Evolutionary conservation across 2,329 filamentous ascomycete species (phyloP).

Genomic region (Cladosporium sp.): DNA sequence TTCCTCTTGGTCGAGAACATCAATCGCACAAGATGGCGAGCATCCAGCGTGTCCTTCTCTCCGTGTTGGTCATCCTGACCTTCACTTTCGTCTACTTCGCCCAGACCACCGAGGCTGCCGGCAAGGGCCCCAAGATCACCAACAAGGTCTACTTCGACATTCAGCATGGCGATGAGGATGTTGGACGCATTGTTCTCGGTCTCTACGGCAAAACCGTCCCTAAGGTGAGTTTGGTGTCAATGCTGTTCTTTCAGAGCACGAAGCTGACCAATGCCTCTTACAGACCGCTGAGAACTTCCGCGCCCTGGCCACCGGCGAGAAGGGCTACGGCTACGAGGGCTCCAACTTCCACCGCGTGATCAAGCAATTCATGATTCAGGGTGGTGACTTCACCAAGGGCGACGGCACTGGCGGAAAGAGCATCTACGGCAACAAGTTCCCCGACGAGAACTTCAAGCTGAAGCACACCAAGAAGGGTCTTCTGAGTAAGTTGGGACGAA

Average conservation of each 20-base stretch:
- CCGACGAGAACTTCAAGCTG: constrained; percentile 92
- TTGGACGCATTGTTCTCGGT: constrained; percentile 73
- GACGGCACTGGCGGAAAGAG: constrained; percentile 82
- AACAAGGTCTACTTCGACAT: constrained; percentile 74
- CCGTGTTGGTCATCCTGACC: constrained; percentile 69
- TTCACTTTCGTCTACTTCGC: constrained; percentile 69
- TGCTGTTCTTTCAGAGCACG: constrained; percentile 1
- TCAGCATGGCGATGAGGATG: constrained; percentile 62
- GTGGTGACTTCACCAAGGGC: constrained; percentile 77
- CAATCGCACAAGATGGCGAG: constrained; percentile 59
- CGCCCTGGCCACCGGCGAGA: constrained; percentile 75
- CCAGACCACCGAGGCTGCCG: constrained; percentile 62
- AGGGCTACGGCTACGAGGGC: constrained; percentile 76
- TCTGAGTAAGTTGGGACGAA: constrained; percentile 48
- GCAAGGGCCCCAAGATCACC: constrained; percentile 60
- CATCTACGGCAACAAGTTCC: constrained; percentile 79
- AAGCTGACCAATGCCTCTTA: constrained; percentile 12
- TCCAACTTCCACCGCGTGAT: constrained; percentile 86
- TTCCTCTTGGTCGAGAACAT: not conserved
- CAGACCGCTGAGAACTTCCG: constrained; percentile 68
- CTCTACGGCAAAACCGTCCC: constrained; percentile 85
- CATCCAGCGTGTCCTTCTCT: constrained; percentile 63
- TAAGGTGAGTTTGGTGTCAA: constrained; percentile 44
- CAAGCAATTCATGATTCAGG: constrained; percentile 88
- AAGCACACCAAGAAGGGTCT: constrained; percentile 82